Percentiles rank a stretch among this genome's conserved stretches.
Evolutionary conservation across 768 basidiomycete genomes (phyloP).

Genomic region (Xerocomellus intermedius): DNA sequence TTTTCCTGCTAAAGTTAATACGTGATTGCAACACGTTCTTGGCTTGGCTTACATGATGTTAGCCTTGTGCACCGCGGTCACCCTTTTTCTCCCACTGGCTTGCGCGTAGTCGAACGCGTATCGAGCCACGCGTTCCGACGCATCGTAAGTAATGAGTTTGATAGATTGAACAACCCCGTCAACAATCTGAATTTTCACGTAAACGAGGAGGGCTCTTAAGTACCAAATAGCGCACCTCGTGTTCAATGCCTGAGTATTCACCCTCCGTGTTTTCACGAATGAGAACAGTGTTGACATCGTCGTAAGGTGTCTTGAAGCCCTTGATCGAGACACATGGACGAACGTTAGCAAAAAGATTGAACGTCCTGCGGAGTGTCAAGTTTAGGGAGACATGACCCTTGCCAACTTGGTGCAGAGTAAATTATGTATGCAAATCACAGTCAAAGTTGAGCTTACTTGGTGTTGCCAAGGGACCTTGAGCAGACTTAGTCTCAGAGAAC

Average conservation of each 20-base stretch:
- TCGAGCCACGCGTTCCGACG: slow-evolving; percentile 96
- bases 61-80: slow-evolving; percentile 99
- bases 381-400: slow-evolving; percentile 99
- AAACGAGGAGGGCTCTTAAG: slow-evolving; percentile 9
- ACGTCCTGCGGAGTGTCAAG: slow-evolving; percentile 93
- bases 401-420: slow-evolving; percentile 62
- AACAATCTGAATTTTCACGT: slow-evolving; percentile 56
- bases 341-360: slow-evolving; percentile 98
- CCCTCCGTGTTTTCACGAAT: slow-evolving; percentile 99
- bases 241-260: slow-evolving; percentile 99
- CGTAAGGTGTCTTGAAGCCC: slow-evolving; percentile 98
- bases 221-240: slow-evolving; percentile 63
- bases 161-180: slow-evolving; percentile 99
- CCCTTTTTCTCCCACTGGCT: slow-evolving; percentile 79
- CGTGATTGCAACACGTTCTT: not conserved
- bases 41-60: slow-evolving; percentile 84
- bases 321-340: slow-evolving; percentile 94
- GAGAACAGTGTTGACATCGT: slow-evolving; percentile 95
- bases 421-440: slow-evolving; percentile 3
- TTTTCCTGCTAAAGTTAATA: slow-evolving; percentile 68
- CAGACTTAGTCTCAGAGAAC: slow-evolving; percentile 10
- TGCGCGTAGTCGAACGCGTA: slow-evolving; percentile 99
- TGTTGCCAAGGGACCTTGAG: slow-evolving; percentile 87
- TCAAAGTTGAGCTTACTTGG: slow-evolving; percentile 65
- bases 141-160: slow-evolving; percentile 99